Evolutionary conservation across 768 basidiomycete species (phyloP), one percentile per base, ranked within the genome.

Genomic region (Pseudohyphozyma bogoriensis): DNA sequence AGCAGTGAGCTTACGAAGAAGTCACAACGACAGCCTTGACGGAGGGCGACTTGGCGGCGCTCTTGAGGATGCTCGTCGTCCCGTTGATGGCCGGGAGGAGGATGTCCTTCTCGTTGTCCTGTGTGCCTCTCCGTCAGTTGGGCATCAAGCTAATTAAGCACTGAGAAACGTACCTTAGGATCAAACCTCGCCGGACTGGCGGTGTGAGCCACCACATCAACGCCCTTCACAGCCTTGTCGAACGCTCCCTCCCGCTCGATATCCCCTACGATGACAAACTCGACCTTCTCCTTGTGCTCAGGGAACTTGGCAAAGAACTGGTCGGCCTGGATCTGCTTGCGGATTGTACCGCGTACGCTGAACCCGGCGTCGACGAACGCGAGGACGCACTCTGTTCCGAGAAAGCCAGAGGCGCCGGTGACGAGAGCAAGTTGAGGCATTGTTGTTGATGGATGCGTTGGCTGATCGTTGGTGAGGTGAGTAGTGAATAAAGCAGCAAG

Each of bases 291-390:
- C 32, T 31, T 33, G 44, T 56, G 42, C 49, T 55, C 33, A 18
- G 52, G 50, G 44, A 79, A 79, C 0, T 74, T 69, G 16, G 77
- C 75, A 72, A 86, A 39, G n/a, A 55, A 37, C 6, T 83, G 74
- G 56, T 75, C 73, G 59, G 88, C 73, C 66, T 81, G 79, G 2
- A 78, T 72, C 2, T 80, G 81, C 71, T 87, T 89, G 22, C 87
- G 80, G 9, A 85, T 85, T 0, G 85, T 83, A 0, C 83, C 85
- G 10, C 84, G 79, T 29, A 83, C 81, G 11, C 72, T 40, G 60
- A 56, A 66, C 2, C 60, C 60, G 24, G 51, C 50, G 20, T 54
- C 18, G 31, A 66, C 33, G 35, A 62, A 55, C 37, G 62, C 55
- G 15, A 39, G 40, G 26, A 33, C 55, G 47, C 56, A 20, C 20